phyloP scores from a whole-genome alignment of 1,139 yeast species.

The Magnusiomyces clavatus region DNA sequence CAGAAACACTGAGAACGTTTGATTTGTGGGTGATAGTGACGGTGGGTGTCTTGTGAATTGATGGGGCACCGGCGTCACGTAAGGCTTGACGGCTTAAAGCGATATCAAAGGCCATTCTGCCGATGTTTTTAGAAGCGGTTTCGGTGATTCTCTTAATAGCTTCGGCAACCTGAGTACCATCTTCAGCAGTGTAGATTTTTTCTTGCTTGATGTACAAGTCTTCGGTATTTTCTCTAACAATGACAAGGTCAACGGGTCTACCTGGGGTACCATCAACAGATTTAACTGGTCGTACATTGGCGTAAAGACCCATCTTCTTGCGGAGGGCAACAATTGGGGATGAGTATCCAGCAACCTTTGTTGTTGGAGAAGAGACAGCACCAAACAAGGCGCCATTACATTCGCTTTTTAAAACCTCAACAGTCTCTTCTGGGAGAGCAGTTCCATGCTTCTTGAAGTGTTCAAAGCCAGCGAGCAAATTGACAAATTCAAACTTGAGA shows the following conservation, averaged over 20 bases:
- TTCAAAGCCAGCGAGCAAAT: slow-evolving; percentile 91
- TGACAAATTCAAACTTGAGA: slow-evolving; percentile 73
- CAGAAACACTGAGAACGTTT: slow-evolving; percentile 84
- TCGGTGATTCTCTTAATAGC: slow-evolving; percentile 95
- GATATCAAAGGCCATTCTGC: slow-evolving; percentile 84
- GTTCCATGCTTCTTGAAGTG: slow-evolving; percentile 87
- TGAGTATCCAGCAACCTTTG: slow-evolving; percentile 91
- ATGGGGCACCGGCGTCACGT: slow-evolving; percentile 54
- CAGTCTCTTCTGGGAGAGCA: slow-evolving; percentile 91
- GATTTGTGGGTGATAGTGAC: slow-evolving; percentile 96
- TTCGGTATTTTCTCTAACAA: slow-evolving; percentile 97
- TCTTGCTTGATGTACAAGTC: slow-evolving; percentile 95
- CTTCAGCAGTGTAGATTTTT: slow-evolving; percentile 57
- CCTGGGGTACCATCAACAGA: slow-evolving; percentile 70
- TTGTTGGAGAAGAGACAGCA: slow-evolving; percentile 89
- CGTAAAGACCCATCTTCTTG: slow-evolving; percentile 88
- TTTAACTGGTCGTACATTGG: slow-evolving; percentile 96
- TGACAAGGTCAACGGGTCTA: slow-evolving; percentile 92
- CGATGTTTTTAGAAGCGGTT: slow-evolving; percentile 75
- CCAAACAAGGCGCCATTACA: slow-evolving; percentile 98
- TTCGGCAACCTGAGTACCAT: slow-evolving; percentile 84
- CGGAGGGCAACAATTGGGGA: slow-evolving; percentile 97
- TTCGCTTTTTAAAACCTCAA: slow-evolving; percentile 62
- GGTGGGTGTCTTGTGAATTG: slow-evolving; percentile 44
- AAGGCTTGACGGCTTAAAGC: slow-evolving; percentile 84